phyloP scores from a whole-genome alignment of 2,329 filamentous ascomycete genomes.

The Teratosphaeria zuluensis region DNA sequence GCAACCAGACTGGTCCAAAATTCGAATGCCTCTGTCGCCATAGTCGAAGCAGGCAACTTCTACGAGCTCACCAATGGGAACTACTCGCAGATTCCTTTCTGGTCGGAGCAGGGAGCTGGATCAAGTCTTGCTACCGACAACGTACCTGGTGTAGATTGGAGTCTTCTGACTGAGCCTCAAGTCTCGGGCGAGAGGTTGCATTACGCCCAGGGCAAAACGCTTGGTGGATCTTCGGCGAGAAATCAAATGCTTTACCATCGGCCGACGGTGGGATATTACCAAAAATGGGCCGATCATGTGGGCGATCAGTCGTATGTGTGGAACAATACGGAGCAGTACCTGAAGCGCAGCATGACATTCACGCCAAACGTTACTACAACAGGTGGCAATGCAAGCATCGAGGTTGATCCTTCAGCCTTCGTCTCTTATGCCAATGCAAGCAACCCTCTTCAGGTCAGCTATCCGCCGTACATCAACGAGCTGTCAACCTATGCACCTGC shows the following conservation, averaged over 20 bases:
- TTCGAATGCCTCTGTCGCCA: conserved; percentile 8
- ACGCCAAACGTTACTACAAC: conserved; percentile 10
- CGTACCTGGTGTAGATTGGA: conserved; percentile 19
- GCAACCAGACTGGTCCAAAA: conserved; percentile 12
- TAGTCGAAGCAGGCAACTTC: conserved; percentile 14
- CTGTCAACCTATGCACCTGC: not conserved
- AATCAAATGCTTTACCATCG: conserved; percentile 17
- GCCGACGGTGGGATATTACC: conserved; percentile 19
- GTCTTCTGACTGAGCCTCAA: conserved; percentile 18
- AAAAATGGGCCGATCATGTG: conserved; percentile 13
- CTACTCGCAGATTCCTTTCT: conserved; percentile 1
- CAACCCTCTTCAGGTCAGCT: conserved; percentile 26
- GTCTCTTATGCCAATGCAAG: conserved; percentile 5
- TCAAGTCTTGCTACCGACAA: not conserved
- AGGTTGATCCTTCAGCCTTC: conserved; percentile 12
- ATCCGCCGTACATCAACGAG: conserved; percentile 11
- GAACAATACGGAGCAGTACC: conserved; percentile 19
- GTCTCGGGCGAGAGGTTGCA: conserved; percentile 6
- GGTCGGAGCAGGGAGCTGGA: not conserved
- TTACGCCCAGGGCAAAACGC: conserved; percentile 14
- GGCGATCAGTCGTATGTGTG: conserved; percentile 16
- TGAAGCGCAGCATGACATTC: conserved; percentile 15
- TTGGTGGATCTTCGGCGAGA: conserved; percentile 16
- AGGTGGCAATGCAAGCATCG: conserved; percentile 16
- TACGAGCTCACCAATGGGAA: conserved; percentile 12